Conservation (phyloP, 257 asterid genomes). For the Paulownia fortunei region DNA sequence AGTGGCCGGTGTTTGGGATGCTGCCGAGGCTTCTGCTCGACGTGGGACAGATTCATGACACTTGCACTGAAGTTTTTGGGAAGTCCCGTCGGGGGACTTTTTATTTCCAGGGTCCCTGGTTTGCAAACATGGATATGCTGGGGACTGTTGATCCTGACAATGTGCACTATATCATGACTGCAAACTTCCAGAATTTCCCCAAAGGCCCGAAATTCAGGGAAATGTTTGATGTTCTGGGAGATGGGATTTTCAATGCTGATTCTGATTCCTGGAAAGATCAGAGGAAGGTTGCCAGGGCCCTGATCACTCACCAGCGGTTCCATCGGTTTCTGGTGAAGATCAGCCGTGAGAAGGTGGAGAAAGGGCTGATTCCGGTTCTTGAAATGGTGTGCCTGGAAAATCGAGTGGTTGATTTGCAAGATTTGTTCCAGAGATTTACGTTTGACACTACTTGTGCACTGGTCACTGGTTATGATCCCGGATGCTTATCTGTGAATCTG, state of each 20-base stretch:
- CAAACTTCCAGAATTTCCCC: conserved; percentile 51
- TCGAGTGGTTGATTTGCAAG: conserved; percentile 50
- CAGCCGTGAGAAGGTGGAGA: conserved; percentile 45
- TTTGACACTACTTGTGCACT: conserved; percentile 54
- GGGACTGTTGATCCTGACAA: conserved; percentile 53
- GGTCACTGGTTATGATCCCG: conserved; percentile 60
- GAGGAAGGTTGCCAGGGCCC: conserved; percentile 44
- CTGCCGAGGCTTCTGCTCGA: conserved; percentile 39
- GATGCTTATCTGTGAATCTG: conserved; percentile 44
- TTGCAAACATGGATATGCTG: conserved; percentile 59
- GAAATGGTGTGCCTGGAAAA: conserved; percentile 31
- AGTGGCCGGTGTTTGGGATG: conserved; percentile 61
- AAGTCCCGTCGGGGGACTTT: conserved; percentile 39
- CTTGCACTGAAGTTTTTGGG: conserved; percentile 29
- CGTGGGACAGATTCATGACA: conserved; percentile 46
- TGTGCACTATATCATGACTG: conserved; percentile 59
- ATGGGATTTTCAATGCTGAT: conserved; percentile 64
- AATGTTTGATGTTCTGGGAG: conserved; percentile 59
- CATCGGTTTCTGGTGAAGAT: conserved; percentile 38
- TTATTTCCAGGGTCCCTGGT: conserved; percentile 54
- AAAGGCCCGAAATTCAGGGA: conserved; percentile 58
- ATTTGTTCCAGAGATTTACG: conserved; percentile 55
- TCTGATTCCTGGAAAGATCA: conserved; percentile 52
- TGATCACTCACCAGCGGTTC: conserved; percentile 47
- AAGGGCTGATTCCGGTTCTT: conserved; percentile 49